phyloP scores from a whole-genome alignment of 495 filamentous ascomycete species.

The Aeminium ludgeri region DNA sequence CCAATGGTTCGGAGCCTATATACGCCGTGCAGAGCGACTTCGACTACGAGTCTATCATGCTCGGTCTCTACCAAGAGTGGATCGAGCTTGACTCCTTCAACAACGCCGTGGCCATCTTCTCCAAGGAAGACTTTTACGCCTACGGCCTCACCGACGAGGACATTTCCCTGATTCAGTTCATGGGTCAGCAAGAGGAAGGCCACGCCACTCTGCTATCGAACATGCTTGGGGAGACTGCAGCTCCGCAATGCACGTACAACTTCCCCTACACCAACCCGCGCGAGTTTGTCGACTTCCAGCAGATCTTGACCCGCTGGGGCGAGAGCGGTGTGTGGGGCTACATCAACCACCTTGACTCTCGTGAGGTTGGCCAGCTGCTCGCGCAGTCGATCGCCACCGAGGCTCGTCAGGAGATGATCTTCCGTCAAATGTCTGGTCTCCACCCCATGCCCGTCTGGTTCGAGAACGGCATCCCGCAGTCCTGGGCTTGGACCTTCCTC shows the following conservation, averaged over 20 bases:
- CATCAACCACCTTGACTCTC: conserved; percentile 61
- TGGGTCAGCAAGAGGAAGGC: conserved; percentile 73
- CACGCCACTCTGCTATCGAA: conserved; percentile 67
- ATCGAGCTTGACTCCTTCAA: conserved; percentile 83
- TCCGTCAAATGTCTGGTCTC: conserved; percentile 71
- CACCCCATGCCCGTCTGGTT: conserved; percentile 82
- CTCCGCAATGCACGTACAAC: conserved; percentile 62
- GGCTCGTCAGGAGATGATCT: conserved; percentile 74
- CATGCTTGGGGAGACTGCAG: conserved; percentile 60
- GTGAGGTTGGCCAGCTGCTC: conserved; percentile 55
- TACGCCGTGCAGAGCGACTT: conserved; percentile 36
- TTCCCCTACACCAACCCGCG: conserved; percentile 63
- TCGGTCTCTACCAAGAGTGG: conserved; percentile 68
- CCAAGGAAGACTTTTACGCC: conserved; percentile 47
- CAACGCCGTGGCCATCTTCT: conserved; percentile 55
- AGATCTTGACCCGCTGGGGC: conserved; percentile 68
- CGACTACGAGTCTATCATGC: conserved; percentile 24
- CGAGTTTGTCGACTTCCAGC: conserved; percentile 74
- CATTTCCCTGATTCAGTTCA: conserved; percentile 57
- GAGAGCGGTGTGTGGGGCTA: conserved; percentile 69
- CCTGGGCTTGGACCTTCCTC: conserved; percentile 73
- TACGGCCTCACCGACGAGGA: conserved; percentile 54
- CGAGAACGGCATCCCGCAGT: conserved; percentile 63
- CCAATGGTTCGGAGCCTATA: conserved; percentile 57
- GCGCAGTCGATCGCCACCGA: conserved; percentile 68